phyloP scores from a whole-genome alignment of 768 basidiomycete species.

The Sporobolomyces phaffii region DNA sequence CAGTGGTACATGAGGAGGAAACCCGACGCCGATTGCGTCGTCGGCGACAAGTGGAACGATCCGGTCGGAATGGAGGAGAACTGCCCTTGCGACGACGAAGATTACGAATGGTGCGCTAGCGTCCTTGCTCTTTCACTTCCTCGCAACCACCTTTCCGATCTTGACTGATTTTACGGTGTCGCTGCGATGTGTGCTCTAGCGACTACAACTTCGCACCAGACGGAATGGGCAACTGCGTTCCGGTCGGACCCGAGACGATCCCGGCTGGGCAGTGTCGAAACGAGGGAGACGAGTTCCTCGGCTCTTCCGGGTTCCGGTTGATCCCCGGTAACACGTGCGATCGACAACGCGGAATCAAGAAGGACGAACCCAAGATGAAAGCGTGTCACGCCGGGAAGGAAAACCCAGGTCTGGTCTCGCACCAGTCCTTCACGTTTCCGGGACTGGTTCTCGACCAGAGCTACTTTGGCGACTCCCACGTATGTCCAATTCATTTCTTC shows the following conservation, averaged over 20 bases:
- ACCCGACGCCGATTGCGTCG: slow-evolving; percentile 73
- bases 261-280: slow-evolving; percentile 66
- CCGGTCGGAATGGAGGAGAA: slow-evolving; percentile 71
- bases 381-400: slow-evolving; percentile 52
- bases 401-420: slow-evolving; percentile 77
- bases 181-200: slow-evolving; percentile 48
- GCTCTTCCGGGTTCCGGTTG: slow-evolving; percentile 84
- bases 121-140: not conserved
- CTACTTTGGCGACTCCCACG: slow-evolving; percentile 74
- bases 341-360: slow-evolving; percentile 55
- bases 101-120: slow-evolving; percentile 86
- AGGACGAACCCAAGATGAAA: slow-evolving; percentile 67
- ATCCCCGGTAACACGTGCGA: slow-evolving; percentile 89
- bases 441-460: slow-evolving; percentile 63
- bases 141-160: no score
- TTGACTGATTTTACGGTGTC: no score
- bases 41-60: slow-evolving; percentile 82
- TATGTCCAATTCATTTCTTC: slow-evolving; percentile 44
- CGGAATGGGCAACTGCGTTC: slow-evolving; percentile 62
- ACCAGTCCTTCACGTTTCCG: slow-evolving; percentile 65
- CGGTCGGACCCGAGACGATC: slow-evolving; percentile 80
- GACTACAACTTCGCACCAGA: slow-evolving; percentile 83
- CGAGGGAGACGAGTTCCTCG: slow-evolving; percentile 62
- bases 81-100: slow-evolving; percentile 75
- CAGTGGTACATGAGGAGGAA: slow-evolving; percentile 93